Evolutionary conservation across 768 basidiomycete genomes (phyloP), one percentile per base, ranked within the genome.

Genomic region (Multifurca ochricompacta): DNA sequence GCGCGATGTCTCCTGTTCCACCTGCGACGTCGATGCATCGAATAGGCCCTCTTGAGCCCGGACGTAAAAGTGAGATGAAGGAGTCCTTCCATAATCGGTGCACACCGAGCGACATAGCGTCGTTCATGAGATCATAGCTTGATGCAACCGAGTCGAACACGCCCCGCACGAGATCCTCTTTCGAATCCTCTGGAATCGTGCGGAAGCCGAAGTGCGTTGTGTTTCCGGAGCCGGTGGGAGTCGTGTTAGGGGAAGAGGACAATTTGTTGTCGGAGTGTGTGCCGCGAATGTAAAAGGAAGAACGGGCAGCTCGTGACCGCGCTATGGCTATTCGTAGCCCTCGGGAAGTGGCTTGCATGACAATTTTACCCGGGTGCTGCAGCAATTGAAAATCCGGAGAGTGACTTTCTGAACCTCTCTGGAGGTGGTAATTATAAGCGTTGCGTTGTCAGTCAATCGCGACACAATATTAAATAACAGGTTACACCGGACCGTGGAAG

Each of bases 81-180:
- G 83, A 76, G 68, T 98, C 93, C 71, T 98, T 99, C 96, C 96
- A 99, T 21, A 99, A 73, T 50, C 96, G 79, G 66, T 98, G 96
- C 9, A 98, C 85, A 32, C 96, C 96, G 58, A 98, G 71, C 3
- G 96, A 98, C 69, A 93, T 89, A n/a, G 93, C 91, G 66, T 98
- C 96, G 75, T 99, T 99, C 95, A 99, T 96, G 37, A 97, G 69
- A 70, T 98, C 96, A 71, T 99, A 99, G 41, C 80, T 86, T 32
- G 90, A 86, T 39, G 96, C 93, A 53, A 99, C 96, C 6, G 91
- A 95, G 65, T 90, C 83, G 71, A 99, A 99, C 48, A 99, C 94
- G 59, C 79, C 80, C 64, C 89, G 91, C 58, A 99, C 96, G 42
- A 98, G 77, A 2, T 78, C 72, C 71, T 98, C 95, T 67, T 99